Base-by-base conservation (phyloP, 805 yeast genomes). In the Naumovozyma dairenensis region DNA sequence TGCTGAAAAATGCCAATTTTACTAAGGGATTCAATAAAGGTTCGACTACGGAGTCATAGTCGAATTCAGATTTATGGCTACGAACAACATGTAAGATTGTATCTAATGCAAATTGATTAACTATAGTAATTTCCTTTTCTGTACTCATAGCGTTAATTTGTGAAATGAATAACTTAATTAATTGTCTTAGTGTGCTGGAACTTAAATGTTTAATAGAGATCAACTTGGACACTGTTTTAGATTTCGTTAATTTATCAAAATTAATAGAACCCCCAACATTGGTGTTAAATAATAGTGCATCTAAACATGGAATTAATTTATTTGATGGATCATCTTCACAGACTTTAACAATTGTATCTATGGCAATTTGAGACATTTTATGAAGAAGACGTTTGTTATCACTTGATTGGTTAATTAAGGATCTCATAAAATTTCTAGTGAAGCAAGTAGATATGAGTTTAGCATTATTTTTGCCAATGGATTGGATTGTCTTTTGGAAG, bases 241-340 rank as follows among this genome's bases (percentile, higher is more conserved):
- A 62, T 48, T 80, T 85, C 2, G 94, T 79, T 19, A 81, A 52
- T 39, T 69, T 66, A 55, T 87, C 96, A 55, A 87, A 86, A 39
- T 75, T 75, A 48, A 81, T 64, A 25, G 73, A 68, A 4, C 82
- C 82, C 5, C 14, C 8, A 7, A 14, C 6, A 26, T 66, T 65
- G 13, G 62, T 55, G 10, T 71, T 67, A 22, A 57, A 44, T 12
- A 72, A 44, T 3, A 77, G 34, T 3, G 51, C 44, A 18, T 51
- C 33, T 6, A 69, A 33, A 19, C 57, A 44, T 17, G 59, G 59
- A 4, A 55, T 43, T 6, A 62, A 45, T 27, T 59, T 55, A 2
- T 45, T 44, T 5, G 31, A 15, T 3, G 71, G 65, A 34, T 70
- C 57, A 1, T 46, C 35, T 25, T 55, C 52, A 39, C 63, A 63